Evolutionary conservation across 2,329 filamentous ascomycete genomes (phyloP), one percentile per base, ranked within the genome.

Genomic region (Juglanconis juglandina): DNA sequence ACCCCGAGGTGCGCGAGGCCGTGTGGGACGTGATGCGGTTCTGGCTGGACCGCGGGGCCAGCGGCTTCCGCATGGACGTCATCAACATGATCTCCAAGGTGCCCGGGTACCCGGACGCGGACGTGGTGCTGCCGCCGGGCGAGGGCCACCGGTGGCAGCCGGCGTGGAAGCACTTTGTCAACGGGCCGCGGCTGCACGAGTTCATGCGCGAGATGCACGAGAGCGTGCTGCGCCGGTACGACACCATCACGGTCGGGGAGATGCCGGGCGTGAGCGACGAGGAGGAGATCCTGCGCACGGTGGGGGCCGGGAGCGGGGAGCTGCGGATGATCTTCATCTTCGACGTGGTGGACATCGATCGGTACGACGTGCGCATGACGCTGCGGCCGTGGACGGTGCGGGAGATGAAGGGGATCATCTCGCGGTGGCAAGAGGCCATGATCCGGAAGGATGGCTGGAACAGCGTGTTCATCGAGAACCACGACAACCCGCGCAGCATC

Each of bases 261-360:
- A 61, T 66, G 55, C 59, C 58, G 3, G 44, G 49, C 8, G 42
- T 65, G 9, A 51, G 56, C 49, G 53, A 63, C 39, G 50, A 63
- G 4, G 7, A 46, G 5, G 57, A 62, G 39, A 49, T 63, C 32
- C 49, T 58, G 41, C 32, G 63, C 35, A 52, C 61, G 34, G 59
- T 65, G 7, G 56, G 62, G 6, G 56, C 52, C 8, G 80, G 83
- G 54, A 77, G 82, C 14, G 77, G 79, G 37, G 86, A 90, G 68
- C 73, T 90, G 49, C 86, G 83, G 69, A 90, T 90, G 86, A 87
- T 90, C 41, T 90, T 91, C 72, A 84, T 89, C 66, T 91, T 91
- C 68, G 87, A 90, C 60, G 76, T 85, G 79, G 57, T 60, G 13
- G 57, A 62, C n/a, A 60, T 62, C 37, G 57, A 62, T 33, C 60